Evolutionary conservation across 2,329 filamentous ascomycete species (phyloP).

Genomic region (Ophiostoma sp.): DNA sequence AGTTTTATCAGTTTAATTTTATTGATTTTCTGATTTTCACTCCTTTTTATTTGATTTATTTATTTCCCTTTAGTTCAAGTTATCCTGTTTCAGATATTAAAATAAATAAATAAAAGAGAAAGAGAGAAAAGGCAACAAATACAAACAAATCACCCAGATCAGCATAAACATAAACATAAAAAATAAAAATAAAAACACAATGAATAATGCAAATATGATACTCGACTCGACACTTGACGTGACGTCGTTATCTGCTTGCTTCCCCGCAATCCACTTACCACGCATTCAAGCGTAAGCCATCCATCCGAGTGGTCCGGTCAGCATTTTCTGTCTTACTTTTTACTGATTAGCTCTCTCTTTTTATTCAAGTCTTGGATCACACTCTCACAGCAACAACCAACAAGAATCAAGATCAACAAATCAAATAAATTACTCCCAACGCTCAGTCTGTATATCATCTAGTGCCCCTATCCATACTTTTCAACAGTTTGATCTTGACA

Average conservation of each 20-base stretch:
- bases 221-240: neutral
- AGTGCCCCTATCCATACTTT: neutral
- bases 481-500: neutral
- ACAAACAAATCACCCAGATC: too few species aligned
- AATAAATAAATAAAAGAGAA: too few species aligned
- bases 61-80: too few species aligned
- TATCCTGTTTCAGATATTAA: too few species aligned
- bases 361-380: neutral
- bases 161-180: too few species aligned
- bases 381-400: too few species aligned
- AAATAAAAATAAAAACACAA: neutral
- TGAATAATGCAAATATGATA: too few species aligned
- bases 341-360: neutral
- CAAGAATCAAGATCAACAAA: too few species aligned
- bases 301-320: neutral
- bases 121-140: too few species aligned
- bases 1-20: too few species aligned
- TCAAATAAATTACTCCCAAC: neutral
- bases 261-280: neutral
- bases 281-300: neutral
- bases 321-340: neutral
- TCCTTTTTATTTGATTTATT: too few species aligned
- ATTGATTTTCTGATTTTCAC: too few species aligned
- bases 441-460: neutral
- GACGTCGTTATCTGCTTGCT: neutral